Evolutionary conservation across 345 rosid genomes (phyloP).

Genomic region (Salix dunnii): DNA sequence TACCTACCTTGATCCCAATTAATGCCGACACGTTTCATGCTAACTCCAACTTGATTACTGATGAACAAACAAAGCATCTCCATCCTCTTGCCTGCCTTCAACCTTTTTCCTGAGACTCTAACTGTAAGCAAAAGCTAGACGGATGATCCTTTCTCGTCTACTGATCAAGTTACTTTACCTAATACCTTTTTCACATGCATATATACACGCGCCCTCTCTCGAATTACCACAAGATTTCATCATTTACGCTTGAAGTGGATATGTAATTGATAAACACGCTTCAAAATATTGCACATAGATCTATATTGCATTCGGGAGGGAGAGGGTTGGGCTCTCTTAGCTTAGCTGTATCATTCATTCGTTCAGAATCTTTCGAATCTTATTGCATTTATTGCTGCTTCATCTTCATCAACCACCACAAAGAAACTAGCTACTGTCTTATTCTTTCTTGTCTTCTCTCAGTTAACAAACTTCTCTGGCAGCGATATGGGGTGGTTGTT

Average conservation of each 20-base stretch:
- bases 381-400: not conserved
- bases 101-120: constrained; percentile 18
- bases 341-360: not conserved
- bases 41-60: not conserved
- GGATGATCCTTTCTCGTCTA: not conserved
- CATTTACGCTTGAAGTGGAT: not conserved
- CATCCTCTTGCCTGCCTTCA: constrained; percentile 20
- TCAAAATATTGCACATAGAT: constrained; percentile 5
- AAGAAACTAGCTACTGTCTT: not conserved
- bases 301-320: not conserved
- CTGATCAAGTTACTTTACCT: not conserved
- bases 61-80: not conserved
- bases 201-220: not conserved
- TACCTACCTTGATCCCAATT: not conserved
- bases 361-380: not conserved
- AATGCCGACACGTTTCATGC: constrained; percentile 14
- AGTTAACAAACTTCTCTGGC: not conserved
- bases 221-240: not conserved
- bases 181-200: not conserved
- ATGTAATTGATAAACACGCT: not conserved
- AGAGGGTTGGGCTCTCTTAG: not conserved
- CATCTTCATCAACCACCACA: not conserved
- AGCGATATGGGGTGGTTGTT: not conserved
- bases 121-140: not conserved
- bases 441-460: not conserved